Evolutionary conservation across 495 filamentous ascomycete species (phyloP).

Genomic region (Penicillium maclennaniae): DNA sequence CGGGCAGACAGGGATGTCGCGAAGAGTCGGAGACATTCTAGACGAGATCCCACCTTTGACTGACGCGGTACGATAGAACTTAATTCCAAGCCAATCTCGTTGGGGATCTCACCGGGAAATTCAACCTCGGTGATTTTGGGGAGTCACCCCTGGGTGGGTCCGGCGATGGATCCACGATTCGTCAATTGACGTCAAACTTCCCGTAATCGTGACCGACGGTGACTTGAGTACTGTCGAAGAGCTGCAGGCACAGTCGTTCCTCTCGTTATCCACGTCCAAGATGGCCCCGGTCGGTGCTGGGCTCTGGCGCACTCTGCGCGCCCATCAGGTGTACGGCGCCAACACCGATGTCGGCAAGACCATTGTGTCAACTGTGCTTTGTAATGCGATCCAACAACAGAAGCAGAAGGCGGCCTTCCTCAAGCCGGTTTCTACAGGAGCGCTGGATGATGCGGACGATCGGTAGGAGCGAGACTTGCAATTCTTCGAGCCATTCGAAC

Average conservation of each 20-base stretch:
- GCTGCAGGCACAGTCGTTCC: background rate
- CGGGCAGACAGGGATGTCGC: background rate
- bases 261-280: background rate
- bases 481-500: background rate
- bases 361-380: conserved; percentile 65
- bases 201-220: conserved; percentile 6
- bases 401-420: conserved; percentile 56
- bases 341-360: conserved; percentile 83
- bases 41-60: background rate
- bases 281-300: conserved; percentile 41
- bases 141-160: conserved; percentile 8
- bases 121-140: conserved; percentile 22
- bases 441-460: conserved; percentile 63
- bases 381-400: conserved; percentile 50
- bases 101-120: conserved; percentile 18
- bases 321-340: conserved; percentile 70
- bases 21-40: background rate
- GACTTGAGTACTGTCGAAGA: background rate
- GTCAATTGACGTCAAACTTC: conserved; percentile 9
- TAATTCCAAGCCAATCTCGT: background rate
- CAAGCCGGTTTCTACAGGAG: conserved; percentile 74
- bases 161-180: conserved; percentile 13
- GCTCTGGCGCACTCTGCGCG: conserved; percentile 60
- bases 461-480: conserved; percentile 36
- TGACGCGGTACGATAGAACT: background rate